Percentiles rank a stretch among this genome's conserved stretches.
Evolutionary conservation across 352 stramenopile genomes (phyloP).

Genomic region (Phytopythium oedochilum): DNA sequence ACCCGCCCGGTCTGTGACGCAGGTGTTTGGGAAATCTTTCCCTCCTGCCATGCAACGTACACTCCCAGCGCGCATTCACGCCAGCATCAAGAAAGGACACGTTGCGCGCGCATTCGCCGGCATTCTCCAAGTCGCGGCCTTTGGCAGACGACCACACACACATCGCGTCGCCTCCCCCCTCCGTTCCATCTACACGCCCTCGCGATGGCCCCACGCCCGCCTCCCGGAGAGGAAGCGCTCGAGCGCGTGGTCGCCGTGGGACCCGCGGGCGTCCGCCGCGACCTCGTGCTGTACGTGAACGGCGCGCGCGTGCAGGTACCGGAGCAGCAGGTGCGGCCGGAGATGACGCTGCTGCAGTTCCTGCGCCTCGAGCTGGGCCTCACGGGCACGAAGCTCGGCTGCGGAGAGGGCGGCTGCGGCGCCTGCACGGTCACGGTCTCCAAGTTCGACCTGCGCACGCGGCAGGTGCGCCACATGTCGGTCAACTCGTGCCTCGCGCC

Average conservation of each 20-base stretch:
- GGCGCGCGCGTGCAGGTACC: constrained; percentile 42
- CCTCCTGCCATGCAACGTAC: not conserved
- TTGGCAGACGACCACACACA: too few species aligned
- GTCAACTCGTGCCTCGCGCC: constrained; percentile 89
- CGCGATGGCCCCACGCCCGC: constrained; percentile 5
- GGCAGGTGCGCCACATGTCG: constrained; percentile 55
- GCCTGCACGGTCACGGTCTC: constrained; percentile 95
- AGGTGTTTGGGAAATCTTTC: constrained; percentile 3
- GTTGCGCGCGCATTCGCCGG: not conserved
- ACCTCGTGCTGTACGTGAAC: constrained; percentile 78
- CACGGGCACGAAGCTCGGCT: constrained; percentile 89
- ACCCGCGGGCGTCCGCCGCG: constrained; percentile 19
- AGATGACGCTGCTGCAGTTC: constrained; percentile 84
- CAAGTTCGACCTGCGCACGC: constrained; percentile 38
- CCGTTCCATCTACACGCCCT: not conserved
- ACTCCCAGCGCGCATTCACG: not conserved
- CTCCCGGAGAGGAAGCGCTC: constrained; percentile 1
- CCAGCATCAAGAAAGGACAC: not conserved
- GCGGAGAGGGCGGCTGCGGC: constrained; percentile 94
- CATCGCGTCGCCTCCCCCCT: too few species aligned
- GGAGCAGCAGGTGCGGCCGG: constrained; percentile 49
- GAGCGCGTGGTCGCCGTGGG: not conserved
- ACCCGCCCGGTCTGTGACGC: not conserved
- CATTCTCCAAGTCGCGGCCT: constrained; percentile 1
- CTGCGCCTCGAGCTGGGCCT: constrained; percentile 65